Conservation (phyloP, 306 rosid species). For the Lathyrus aphaca region DNA sequence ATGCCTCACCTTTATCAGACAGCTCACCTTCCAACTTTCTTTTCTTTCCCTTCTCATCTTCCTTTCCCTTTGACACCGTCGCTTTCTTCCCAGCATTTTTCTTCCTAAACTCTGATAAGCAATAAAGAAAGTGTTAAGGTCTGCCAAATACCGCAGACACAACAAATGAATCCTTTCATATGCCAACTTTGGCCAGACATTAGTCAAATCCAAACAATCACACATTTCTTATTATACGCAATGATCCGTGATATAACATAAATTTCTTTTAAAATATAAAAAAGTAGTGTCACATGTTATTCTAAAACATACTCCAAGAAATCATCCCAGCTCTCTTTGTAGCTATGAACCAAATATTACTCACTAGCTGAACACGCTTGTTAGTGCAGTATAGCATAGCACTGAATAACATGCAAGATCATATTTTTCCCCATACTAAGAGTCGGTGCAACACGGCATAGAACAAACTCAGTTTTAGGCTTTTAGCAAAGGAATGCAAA, state of each 20-base stretch:
- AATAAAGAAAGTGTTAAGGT: conserved; percentile 33
- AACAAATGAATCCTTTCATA: not conserved
- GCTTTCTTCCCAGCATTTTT: conserved; percentile 77
- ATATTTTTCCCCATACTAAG: not conserved
- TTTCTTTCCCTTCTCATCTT: conserved; percentile 57
- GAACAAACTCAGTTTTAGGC: conserved; percentile 12
- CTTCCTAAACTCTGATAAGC: conserved; percentile 65
- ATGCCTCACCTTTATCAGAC: conserved; percentile 35
- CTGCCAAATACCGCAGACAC: not conserved
- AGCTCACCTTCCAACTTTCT: conserved; percentile 59
- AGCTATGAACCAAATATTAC: conserved; percentile 17
- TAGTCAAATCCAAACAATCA: conserved; percentile 8
- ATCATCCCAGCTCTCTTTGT: conserved; percentile 22
- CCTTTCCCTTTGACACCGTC: conserved; percentile 55
- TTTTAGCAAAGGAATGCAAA: not conserved
- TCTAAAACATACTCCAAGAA: not conserved
- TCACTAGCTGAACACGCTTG: not conserved
- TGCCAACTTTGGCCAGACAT: not conserved
- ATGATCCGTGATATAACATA: not conserved
- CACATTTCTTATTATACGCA: not conserved
- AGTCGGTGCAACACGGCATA: not conserved
- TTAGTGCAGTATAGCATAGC: conserved; percentile 15
- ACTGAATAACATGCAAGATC: not conserved
- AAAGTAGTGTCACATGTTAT: not conserved
- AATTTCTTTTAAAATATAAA: conserved; percentile 21